Evolutionary conservation across 257 asterid species (phyloP).

Genomic region (Penstemon eatonii): DNA sequence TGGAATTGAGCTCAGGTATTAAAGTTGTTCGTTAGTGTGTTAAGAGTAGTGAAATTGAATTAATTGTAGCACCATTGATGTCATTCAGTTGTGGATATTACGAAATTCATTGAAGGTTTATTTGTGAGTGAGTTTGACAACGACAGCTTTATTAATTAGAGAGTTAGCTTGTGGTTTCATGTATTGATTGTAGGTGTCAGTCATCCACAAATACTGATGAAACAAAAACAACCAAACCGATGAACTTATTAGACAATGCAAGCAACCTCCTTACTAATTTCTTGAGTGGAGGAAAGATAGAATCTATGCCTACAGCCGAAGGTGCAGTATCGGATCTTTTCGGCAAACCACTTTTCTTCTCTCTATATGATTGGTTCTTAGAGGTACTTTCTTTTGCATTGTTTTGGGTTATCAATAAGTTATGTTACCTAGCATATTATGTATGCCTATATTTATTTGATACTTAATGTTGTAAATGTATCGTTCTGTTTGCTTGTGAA

Average conservation of each 20-base stretch:
- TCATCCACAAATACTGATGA: conserved; percentile 64
- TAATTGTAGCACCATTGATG: not conserved
- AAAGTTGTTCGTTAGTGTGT: conserved; percentile 6
- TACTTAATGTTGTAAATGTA: not conserved
- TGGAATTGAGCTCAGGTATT: not conserved
- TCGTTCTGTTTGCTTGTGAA: not conserved
- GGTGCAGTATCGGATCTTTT: conserved; percentile 96
- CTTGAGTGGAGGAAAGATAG: conserved; percentile 79
- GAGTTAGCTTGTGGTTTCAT: conserved; percentile 15
- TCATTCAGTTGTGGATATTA: not conserved
- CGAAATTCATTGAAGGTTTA: conserved; percentile 8
- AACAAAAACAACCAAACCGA: conserved; percentile 50
- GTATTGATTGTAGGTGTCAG: conserved; percentile 59
- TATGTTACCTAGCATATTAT: not conserved
- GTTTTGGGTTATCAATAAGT: conserved; percentile 13
- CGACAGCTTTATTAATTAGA: not conserved
- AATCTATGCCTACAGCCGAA: conserved; percentile 91
- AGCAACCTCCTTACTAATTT: conserved; percentile 90
- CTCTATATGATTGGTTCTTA: conserved; percentile 87
- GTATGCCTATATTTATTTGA: not conserved
- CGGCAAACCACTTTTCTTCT: conserved; percentile 83
- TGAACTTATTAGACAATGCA: conserved; percentile 76
- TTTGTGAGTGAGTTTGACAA: conserved; percentile 1
- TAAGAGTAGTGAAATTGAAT: not conserved
- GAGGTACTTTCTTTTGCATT: conserved; percentile 52